Percentiles rank a stretch among this genome's conserved stretches.
phyloP scores from a whole-genome alignment of 331 rosid genomes.

The Cucumis variabilis region DNA sequence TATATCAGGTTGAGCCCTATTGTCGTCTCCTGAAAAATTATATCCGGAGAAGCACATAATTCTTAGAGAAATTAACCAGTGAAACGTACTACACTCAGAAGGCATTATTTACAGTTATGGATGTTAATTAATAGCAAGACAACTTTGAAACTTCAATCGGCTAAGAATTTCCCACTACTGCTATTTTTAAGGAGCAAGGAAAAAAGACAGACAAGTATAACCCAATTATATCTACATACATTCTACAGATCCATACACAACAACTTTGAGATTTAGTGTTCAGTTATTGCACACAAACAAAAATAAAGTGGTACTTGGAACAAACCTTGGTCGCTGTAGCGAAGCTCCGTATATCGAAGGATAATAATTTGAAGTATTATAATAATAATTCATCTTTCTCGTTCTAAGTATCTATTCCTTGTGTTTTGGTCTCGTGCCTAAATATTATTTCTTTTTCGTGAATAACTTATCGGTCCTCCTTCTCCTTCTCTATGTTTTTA shows the following conservation, averaged over 20 bases:
- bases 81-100: background rate
- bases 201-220: background rate
- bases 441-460: no score
- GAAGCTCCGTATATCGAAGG: conserved; percentile 86
- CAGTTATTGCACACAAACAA: background rate
- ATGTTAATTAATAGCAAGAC: conserved; percentile 11
- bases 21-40: background rate
- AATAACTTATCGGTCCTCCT: no score
- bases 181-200: background rate
- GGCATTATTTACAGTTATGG: background rate
- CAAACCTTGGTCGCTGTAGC: conserved; percentile 95
- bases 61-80: background rate
- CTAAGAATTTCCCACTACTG: background rate
- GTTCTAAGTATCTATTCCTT: no score
- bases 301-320: conserved; percentile 77
- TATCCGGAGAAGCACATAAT: background rate
- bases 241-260: background rate
- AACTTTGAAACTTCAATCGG: background rate
- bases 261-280: background rate
- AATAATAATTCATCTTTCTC: conserved; percentile 59
- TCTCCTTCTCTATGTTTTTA: no score
- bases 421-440: no score
- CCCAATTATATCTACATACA: background rate
- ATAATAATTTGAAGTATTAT: conserved; percentile 69
- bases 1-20: background rate